Evolutionary conservation across 805 yeast species (phyloP).

Genomic region (Lipomyces mesembrius): DNA sequence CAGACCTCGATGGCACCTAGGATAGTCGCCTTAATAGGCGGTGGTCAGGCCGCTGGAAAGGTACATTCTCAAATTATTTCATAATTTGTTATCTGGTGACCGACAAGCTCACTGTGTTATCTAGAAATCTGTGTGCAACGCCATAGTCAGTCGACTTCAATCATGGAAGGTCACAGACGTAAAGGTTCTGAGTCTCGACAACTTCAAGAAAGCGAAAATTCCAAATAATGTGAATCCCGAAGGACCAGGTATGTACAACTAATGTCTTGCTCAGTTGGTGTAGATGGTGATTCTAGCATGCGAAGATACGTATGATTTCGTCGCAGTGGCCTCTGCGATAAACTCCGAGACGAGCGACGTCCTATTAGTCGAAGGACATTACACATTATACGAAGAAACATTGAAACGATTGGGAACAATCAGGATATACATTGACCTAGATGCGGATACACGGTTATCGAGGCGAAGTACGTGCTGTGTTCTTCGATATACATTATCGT

Average conservation of each 20-base stretch:
- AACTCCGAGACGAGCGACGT: slow-evolving; percentile 38
- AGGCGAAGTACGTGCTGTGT: slow-evolving; percentile 62
- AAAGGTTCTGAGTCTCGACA: slow-evolving; percentile 14
- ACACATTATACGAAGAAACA: slow-evolving; percentile 71
- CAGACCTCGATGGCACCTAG: slow-evolving; percentile 26
- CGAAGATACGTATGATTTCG: slow-evolving; percentile 27
- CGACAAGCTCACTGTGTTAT: not conserved
- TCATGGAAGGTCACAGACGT: slow-evolving; percentile 27
- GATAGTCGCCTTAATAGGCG: slow-evolving; percentile 26
- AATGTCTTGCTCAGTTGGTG: not conserved
- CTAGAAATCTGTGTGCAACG: slow-evolving; percentile 28
- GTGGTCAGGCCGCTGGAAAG: slow-evolving; percentile 37
- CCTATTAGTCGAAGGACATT: slow-evolving; percentile 72
- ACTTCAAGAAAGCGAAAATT: slow-evolving; percentile 7
- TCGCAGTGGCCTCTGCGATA: slow-evolving; percentile 12
- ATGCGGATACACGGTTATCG: slow-evolving; percentile 79
- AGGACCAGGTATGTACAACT: slow-evolving; percentile 27
- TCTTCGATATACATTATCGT: not conserved
- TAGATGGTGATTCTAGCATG: not conserved
- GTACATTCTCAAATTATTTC: slow-evolving; percentile 9
- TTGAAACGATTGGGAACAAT: slow-evolving; percentile 63
- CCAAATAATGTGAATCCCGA: slow-evolving; percentile 17
- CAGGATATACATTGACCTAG: slow-evolving; percentile 79
- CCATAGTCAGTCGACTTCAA: slow-evolving; percentile 21
- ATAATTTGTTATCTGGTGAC: no score